Conservation (phyloP, 495 filamentous ascomycete genomes). For the Hypoxylon fuscum region DNA sequence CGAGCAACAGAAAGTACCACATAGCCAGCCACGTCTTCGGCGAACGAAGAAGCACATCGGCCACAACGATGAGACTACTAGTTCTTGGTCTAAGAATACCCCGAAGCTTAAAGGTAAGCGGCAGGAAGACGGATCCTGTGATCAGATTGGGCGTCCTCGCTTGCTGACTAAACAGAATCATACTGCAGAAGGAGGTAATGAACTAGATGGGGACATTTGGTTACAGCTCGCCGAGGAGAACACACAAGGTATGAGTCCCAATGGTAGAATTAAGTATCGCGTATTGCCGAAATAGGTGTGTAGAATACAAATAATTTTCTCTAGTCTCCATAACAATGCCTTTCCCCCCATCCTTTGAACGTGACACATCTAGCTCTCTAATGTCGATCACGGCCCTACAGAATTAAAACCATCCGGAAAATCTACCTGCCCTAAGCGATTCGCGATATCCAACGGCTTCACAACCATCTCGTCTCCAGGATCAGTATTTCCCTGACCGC, state of each 20-base stretch:
- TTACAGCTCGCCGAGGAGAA: slow-evolving; percentile 17
- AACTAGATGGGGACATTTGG: slow-evolving; percentile 30
- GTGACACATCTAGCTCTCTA: background rate
- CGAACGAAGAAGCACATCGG: slow-evolving; percentile 11
- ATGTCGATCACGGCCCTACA: slow-evolving; percentile 1
- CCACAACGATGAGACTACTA: background rate
- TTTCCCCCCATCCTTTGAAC: background rate
- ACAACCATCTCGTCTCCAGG: slow-evolving; percentile 1
- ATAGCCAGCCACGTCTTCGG: slow-evolving; percentile 9
- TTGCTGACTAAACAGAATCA: background rate
- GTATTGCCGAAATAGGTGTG: background rate
- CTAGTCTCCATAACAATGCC: background rate
- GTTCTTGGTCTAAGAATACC: background rate
- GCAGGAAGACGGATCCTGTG: background rate
- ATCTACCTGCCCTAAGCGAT: slow-evolving; percentile 37
- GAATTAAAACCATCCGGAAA: slow-evolving; percentile 35
- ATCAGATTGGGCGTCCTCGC: background rate
- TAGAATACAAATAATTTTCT: background rate
- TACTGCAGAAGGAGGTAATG: background rate
- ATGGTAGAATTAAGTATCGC: slow-evolving; percentile 13
- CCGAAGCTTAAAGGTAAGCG: background rate
- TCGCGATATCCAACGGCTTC: slow-evolving; percentile 36
- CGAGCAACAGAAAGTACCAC: background rate
- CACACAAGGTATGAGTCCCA: background rate
- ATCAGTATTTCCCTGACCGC: background rate